Base-by-base conservation (phyloP, 495 filamentous ascomycete genomes). In the Cetradonia linearis region DNA sequence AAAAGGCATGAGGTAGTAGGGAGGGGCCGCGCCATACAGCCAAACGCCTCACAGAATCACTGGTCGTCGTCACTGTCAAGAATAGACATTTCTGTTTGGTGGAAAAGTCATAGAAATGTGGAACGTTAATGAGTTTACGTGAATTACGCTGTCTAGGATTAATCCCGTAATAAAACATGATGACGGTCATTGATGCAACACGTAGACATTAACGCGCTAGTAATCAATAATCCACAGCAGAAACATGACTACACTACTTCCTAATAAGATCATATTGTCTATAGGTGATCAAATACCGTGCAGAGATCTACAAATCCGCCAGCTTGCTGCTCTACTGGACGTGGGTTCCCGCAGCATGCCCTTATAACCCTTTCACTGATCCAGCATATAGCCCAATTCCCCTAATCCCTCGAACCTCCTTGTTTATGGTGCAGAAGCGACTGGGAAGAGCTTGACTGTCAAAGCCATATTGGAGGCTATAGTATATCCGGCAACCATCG, bases 391-490 rank as follows among this genome's bases (percentile, higher is more conserved):
- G 59, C 37, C 37, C 33, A 44, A 6, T n/a, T 25, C 31, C 1
- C 59, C 59, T 13, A 55, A 30, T 16, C 30, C 38, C 23, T 31
- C 50, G 23, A 86, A 83, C 46, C 64, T 97, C 3, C 83, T 95
- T 7, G 71, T 93, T 49, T 82, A 97, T 66, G 93, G 93, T 23
- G 82, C 89, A n/a, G 84, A 89, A 63, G 84, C 90, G n/a, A 96
- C 92, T 0, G 94, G 93, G 62, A 97, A 96, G 73, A 87, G 81
- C 30, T 78, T 81, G 55, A 81, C 95, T 53, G 73, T 87, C 27
- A 74, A 75, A 46, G 74, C 78, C 10, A 74, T 93, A 20, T 80
- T 96, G 3, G 67, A 79, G 30, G 65, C 68, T 5, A 74, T 81
- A 28, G 60, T 71, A 44, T 71, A 86, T 28, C 76, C 76, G 42